Conservation (phyloP, 108 stramenopile genomes). For the Aureococcus anophagefferens region DNA sequence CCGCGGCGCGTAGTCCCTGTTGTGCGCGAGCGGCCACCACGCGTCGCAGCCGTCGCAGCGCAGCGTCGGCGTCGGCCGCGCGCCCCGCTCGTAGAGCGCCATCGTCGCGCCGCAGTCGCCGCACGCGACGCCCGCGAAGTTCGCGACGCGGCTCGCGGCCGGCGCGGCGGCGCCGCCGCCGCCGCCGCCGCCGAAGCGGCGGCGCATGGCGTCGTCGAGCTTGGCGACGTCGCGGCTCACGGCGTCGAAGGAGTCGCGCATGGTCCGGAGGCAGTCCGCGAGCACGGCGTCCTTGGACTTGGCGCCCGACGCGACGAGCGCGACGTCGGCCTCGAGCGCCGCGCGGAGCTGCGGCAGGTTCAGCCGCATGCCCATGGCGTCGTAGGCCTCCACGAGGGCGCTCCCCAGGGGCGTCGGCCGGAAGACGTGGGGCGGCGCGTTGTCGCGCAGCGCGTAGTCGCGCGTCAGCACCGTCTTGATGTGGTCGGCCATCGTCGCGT, state of each 20-base stretch:
- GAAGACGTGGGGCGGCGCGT: not conserved
- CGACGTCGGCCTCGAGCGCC: not conserved
- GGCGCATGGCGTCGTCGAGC: not conserved
- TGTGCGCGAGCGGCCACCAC: not conserved
- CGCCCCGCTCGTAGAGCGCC: not conserved
- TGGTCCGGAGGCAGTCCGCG: not conserved
- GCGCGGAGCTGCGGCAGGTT: not conserved
- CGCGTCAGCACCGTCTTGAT: conserved; percentile 40
- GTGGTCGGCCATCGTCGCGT: conserved; percentile 54
- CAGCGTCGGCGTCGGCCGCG: not conserved
- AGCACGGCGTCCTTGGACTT: not conserved
- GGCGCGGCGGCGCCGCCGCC: not conserved
- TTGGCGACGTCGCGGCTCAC: not conserved
- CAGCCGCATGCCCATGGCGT: not conserved
- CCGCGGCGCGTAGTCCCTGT: no score
- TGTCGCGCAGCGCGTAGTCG: conserved; percentile 18
- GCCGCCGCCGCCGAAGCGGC: not conserved
- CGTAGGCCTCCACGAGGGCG: not conserved
- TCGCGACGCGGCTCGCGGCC: not conserved
- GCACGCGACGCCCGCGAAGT: not conserved
- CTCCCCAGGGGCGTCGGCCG: conserved; percentile 10
- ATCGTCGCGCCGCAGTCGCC: not conserved
- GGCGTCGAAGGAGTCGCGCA: not conserved
- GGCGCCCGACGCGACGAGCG: not conserved
- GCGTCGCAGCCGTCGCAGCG: not conserved